Conservation (phyloP, 169 alveolate genomes). For the Babesia ovata region DNA sequence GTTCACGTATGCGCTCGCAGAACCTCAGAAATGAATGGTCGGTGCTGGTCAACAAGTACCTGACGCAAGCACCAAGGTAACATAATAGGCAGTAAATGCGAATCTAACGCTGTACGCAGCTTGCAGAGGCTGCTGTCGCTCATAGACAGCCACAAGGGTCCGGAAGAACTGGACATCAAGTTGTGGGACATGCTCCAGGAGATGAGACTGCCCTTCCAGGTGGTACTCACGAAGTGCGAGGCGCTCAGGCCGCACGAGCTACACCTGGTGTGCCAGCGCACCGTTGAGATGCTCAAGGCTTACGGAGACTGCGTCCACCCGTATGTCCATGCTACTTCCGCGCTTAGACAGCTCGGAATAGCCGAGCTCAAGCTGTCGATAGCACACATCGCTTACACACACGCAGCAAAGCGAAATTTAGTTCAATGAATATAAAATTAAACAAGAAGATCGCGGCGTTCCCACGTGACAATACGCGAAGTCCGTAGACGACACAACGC, state of each 20-base stretch:
- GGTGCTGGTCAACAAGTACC: slow-evolving; percentile 72
- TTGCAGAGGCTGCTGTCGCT: slow-evolving; percentile 76
- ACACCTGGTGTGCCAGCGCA: slow-evolving; percentile 41
- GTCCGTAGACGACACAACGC: too few relatives aligned
- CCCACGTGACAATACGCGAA: too few relatives aligned
- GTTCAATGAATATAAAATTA: neutral
- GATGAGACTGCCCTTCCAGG: slow-evolving; percentile 77
- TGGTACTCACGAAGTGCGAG: slow-evolving; percentile 81
- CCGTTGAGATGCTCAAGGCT: slow-evolving; percentile 57
- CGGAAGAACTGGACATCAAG: slow-evolving; percentile 72
- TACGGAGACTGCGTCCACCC: slow-evolving; percentile 40
- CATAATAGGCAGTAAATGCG: neutral
- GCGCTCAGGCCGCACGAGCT: slow-evolving; percentile 60
- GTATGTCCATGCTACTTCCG: slow-evolving; percentile 62
- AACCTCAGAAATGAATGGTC: slow-evolving; percentile 76
- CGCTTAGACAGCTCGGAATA: slow-evolving; percentile 57
- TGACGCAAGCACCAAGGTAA: slow-evolving; percentile 65
- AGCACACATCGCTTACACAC: slow-evolving; percentile 54
- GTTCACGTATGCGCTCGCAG: slow-evolving; percentile 21
- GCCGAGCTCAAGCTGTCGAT: slow-evolving; percentile 56
- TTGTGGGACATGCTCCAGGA: slow-evolving; percentile 79
- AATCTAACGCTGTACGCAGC: slow-evolving; percentile 32
- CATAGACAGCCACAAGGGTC: slow-evolving; percentile 77
- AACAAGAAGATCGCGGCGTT: too few relatives aligned
- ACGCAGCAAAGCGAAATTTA: slow-evolving; percentile 11